phyloP scores from a whole-genome alignment of 495 filamentous ascomycete genomes.

The Pseudoneurospora amorphoporcata region DNA sequence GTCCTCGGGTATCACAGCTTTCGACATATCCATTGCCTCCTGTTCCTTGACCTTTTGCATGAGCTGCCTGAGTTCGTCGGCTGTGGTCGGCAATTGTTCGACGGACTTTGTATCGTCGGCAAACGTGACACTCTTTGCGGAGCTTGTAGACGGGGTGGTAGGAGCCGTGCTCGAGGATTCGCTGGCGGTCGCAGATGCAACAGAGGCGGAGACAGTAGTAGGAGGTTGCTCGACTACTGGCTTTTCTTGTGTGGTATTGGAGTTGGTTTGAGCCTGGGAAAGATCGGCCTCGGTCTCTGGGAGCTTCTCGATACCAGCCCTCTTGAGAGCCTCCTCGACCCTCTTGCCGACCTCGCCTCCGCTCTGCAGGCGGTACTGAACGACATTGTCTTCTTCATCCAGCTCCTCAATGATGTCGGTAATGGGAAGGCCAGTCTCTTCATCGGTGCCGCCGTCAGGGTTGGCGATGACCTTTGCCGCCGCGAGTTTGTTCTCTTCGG shows the following conservation, averaged over 20 bases:
- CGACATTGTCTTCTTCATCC: conserved; percentile 81
- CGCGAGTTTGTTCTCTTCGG: conserved; percentile 56
- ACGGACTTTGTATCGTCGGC: conserved; percentile 45
- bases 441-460: conserved; percentile 45
- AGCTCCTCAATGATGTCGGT: conserved; percentile 86
- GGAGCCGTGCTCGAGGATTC: neutral
- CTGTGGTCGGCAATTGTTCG: conserved; percentile 25
- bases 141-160: neutral
- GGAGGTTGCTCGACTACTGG: neutral
- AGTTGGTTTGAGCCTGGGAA: neutral
- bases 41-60: conserved; percentile 36
- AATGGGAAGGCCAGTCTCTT: conserved; percentile 52
- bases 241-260: neutral
- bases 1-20: conserved; percentile 41
- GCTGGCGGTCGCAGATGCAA: neutral
- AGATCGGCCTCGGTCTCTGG: conserved; percentile 9
- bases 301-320: conserved; percentile 42
- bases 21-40: conserved; percentile 28
- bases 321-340: conserved; percentile 55
- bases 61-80: conserved; percentile 36
- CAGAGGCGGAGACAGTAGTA: neutral
- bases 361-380: conserved; percentile 50
- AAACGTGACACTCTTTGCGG: conserved; percentile 38
- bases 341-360: conserved; percentile 52
- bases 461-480: conserved; percentile 35